Evolutionary conservation across 2,329 filamentous ascomycete species (phyloP), one percentile per base, ranked within the genome.

Genomic region (Beauveria asiatica): DNA sequence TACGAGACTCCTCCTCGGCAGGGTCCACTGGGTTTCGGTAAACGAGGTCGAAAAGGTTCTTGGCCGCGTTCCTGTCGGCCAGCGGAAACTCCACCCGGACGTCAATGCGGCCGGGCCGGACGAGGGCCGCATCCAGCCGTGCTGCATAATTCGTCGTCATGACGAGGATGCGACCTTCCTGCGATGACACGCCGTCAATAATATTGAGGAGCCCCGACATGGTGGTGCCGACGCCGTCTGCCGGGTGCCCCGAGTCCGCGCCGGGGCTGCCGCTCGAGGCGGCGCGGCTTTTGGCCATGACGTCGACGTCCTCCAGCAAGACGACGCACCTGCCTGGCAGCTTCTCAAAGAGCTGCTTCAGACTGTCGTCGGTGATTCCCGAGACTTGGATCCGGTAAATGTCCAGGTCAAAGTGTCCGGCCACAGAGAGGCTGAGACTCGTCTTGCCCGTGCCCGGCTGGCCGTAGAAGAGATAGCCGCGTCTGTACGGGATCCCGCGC

Each of bases 121-220:
- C 78, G 1, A 88, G 75, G 0, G 84, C 85, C 3, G 77, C 70
- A 61, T 88, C 84, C 0, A 88, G 77, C 60, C 82, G 80, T 61
- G 86, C 82, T 0, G 80, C 77, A 60, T 83, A 80, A 64, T 89
- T 89, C 0, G 86, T 87, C 0, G 86, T 89, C 86, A 89, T 89
- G 63, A 89, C 82, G 1, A 89, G 75, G 1, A 89, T 81, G 8
- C 84, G 78, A 1, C 86, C 86, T 71, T 89, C 86, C 61, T 83
- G 82, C 0, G 83, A 83, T 1, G 84, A 84, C 0, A 88, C 85
- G 2, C 85, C 85, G 62, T 88, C 86, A 63, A 89, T 83, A 27
- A 85, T 81, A 61, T 89, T 89, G 10, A 89, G 76, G 0, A 89
- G 74, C 0, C 83, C 85, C 0, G 85, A 87, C 1, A 89, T 78